These are phyloP conservation scores for Graphiopsis chlorocephala DNA, from an alignment of 2,329 filamentous ascomycete genomes.

Conservation along the genomic window DNA sequence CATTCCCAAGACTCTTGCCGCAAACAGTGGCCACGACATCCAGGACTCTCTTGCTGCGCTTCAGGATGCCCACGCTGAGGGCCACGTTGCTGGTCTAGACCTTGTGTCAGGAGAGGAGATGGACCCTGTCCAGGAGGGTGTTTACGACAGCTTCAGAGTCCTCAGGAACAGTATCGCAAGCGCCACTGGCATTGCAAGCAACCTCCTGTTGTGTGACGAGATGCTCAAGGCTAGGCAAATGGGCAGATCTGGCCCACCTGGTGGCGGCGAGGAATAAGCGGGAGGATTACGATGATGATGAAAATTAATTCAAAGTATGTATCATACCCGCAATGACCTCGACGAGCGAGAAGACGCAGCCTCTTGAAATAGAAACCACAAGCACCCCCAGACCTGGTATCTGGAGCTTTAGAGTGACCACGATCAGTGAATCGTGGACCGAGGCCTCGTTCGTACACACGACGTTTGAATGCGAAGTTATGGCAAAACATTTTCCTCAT, in stretches of 20 bases:
- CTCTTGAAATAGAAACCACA: not conserved
- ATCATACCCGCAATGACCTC: slow-evolving; percentile 15
- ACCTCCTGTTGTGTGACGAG: slow-evolving; percentile 93
- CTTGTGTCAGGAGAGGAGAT: slow-evolving; percentile 85
- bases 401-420: not conserved
- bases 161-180: slow-evolving; percentile 91
- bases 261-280: slow-evolving; percentile 25
- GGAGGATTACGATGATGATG: slow-evolving; percentile 6
- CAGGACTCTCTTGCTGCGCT: slow-evolving; percentile 89
- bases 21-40: slow-evolving; percentile 93
- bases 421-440: not conserved
- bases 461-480: slow-evolving; percentile 13
- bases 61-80: slow-evolving; percentile 81
- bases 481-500: not conserved
- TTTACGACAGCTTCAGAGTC: slow-evolving; percentile 95
- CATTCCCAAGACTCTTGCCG: slow-evolving; percentile 95
- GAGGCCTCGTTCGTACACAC: slow-evolving; percentile 12
- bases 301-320: slow-evolving; percentile 14
- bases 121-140: slow-evolving; percentile 88
- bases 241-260: slow-evolving; percentile 47
- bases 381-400: not conserved
- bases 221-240: slow-evolving; percentile 97
- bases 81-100: slow-evolving; percentile 82
- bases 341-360: not conserved
- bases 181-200: slow-evolving; percentile 90